Conservation (phyloP, 2,329 filamentous ascomycete species). For the Cladobotryum protrusum region DNA sequence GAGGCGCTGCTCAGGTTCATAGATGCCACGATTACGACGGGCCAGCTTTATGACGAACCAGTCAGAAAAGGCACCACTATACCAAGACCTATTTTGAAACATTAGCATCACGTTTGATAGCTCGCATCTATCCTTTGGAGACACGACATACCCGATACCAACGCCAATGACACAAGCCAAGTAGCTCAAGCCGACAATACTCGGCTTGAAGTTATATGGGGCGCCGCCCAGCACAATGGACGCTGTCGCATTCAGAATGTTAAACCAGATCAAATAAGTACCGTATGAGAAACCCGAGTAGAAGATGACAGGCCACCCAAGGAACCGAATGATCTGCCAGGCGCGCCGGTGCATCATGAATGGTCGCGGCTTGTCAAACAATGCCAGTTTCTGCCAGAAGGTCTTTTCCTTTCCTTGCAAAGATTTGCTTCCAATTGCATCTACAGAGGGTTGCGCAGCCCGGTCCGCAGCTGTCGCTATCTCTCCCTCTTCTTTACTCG, state of each 20-base stretch:
- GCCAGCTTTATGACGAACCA: constrained; percentile 32
- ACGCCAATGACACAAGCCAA: constrained; percentile 31
- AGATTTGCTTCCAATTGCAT: no score
- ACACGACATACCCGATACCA: constrained; percentile 19
- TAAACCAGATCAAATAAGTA: constrained; percentile 37
- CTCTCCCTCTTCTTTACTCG: not conserved
- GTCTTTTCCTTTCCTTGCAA: constrained; percentile 25
- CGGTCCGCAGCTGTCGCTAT: not conserved
- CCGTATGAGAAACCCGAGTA: constrained; percentile 38
- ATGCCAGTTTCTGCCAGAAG: constrained; percentile 35
- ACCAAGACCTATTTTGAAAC: constrained; percentile 9
- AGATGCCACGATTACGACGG: constrained; percentile 34
- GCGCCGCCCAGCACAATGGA: constrained; percentile 32
- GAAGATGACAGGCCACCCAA: constrained; percentile 37
- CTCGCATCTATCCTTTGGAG: not conserved
- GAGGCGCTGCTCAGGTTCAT: constrained; percentile 36
- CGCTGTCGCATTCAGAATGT: constrained; percentile 37
- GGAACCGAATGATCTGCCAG: constrained; percentile 29
- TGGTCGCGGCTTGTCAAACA: constrained; percentile 29
- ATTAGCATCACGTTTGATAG: not conserved
- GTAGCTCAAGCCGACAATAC: constrained; percentile 34
- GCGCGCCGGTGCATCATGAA: constrained; percentile 33
- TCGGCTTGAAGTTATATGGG: constrained; percentile 34
- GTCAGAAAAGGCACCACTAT: constrained; percentile 20
- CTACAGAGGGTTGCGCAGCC: not conserved